Evolutionary conservation across 1,284 basidiomycete species (phyloP).

Genomic region (Irpex lacteus): DNA sequence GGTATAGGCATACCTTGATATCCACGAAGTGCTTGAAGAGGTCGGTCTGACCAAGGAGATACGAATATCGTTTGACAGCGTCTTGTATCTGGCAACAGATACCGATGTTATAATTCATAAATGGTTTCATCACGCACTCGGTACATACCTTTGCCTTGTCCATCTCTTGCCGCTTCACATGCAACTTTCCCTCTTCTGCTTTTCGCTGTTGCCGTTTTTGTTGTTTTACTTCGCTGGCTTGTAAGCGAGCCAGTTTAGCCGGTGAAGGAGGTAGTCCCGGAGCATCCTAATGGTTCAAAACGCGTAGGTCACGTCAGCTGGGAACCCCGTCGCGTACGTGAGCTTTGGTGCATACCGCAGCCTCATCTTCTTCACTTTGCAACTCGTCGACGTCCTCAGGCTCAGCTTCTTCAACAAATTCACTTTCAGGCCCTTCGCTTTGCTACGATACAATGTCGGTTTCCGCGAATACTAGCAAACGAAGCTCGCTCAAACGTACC

Average conservation of each 20-base stretch:
- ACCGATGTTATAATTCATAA: neutral
- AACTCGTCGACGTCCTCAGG: constrained; percentile 61
- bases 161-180: constrained; percentile 72
- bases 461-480: neutral
- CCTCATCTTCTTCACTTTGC: constrained; percentile 51
- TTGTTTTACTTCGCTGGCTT: constrained; percentile 38
- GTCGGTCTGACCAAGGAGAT: constrained; percentile 93
- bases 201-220: constrained; percentile 65
- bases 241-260: constrained; percentile 36
- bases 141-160: constrained; percentile 72
- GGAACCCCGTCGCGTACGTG: constrained; percentile 6
- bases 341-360: constrained; percentile 31
- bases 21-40: constrained; percentile 96
- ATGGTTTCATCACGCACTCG: neutral
- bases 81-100: constrained; percentile 67
- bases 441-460: constrained; percentile 39
- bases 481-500: constrained; percentile 35
- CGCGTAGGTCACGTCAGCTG: constrained; percentile 16
- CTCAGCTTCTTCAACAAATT: constrained; percentile 47
- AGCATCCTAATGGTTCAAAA: constrained; percentile 23
- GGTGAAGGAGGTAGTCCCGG: constrained; percentile 33
- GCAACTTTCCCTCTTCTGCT: constrained; percentile 65
- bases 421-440: constrained; percentile 70
- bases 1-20: constrained; percentile 66
- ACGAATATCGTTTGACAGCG: constrained; percentile 93